phyloP scores from a whole-genome alignment of 176 grass and related monocot genomes.

The Oryza coarctata region DNA sequence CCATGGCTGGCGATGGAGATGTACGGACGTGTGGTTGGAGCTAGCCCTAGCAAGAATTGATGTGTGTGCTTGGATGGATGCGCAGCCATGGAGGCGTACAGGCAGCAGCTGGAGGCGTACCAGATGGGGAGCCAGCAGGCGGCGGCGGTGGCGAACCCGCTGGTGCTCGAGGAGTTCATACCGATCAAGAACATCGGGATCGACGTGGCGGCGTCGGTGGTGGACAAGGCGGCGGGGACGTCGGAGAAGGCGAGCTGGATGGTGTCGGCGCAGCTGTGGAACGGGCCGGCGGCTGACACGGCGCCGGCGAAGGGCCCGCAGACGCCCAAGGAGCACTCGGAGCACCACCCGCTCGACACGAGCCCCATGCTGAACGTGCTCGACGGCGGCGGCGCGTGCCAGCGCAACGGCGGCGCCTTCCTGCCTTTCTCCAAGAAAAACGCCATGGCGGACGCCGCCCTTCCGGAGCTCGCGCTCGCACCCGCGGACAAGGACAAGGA shows the following conservation, averaged over 20 bases:
- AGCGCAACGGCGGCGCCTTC: slow-evolving; percentile 77
- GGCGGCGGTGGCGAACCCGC: slow-evolving; percentile 42
- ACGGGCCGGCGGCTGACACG: slow-evolving; percentile 38
- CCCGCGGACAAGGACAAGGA: slow-evolving; percentile 54
- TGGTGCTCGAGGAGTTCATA: slow-evolving; percentile 90
- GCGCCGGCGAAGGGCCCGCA: slow-evolving; percentile 47
- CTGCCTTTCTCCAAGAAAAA: slow-evolving; percentile 91
- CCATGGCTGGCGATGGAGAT: background rate
- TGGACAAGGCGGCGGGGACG: slow-evolving; percentile 30
- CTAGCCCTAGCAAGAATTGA: background rate
- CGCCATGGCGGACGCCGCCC: slow-evolving; percentile 25
- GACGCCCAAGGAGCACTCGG: slow-evolving; percentile 54
- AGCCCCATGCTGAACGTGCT: slow-evolving; percentile 46
- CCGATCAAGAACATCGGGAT: slow-evolving; percentile 72
- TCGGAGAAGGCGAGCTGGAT: slow-evolving; percentile 98
- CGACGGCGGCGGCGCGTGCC: slow-evolving; percentile 23
- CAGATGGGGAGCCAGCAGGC: slow-evolving; percentile 55
- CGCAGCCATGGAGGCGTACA: slow-evolving; percentile 85
- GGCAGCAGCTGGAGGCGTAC: slow-evolving; percentile 75
- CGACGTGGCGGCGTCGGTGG: slow-evolving; percentile 46
- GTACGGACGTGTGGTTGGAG: background rate
- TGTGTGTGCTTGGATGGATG: slow-evolving; percentile 2
- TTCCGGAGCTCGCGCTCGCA: slow-evolving; percentile 77
- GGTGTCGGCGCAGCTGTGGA: slow-evolving; percentile 97
- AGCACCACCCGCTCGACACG: slow-evolving; percentile 55